These are phyloP conservation scores for Arthrobotrys entomopaga DNA, from an alignment of 2,329 filamentous ascomycete genomes.

Conservation along the genomic window DNA sequence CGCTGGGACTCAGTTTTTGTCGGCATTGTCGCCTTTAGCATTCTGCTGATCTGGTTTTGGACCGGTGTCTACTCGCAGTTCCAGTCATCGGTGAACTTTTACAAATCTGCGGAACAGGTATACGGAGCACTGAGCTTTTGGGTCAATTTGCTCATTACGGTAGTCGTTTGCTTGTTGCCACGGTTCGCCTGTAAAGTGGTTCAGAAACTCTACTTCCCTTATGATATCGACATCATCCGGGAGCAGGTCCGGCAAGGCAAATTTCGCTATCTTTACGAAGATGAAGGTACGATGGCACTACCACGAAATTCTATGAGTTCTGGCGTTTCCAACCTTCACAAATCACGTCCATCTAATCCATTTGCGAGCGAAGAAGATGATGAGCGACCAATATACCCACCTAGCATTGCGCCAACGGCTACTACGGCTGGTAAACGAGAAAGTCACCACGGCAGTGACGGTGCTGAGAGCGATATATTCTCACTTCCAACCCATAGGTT, in stretches of 20 bases:
- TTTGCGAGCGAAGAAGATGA: conserved; percentile 79
- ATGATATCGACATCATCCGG: conserved; percentile 93
- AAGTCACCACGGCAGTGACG: conserved; percentile 92
- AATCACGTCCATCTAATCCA: conserved; percentile 57
- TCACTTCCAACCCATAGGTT: conserved; percentile 74
- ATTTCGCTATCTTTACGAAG: conserved; percentile 77
- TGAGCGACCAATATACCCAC: conserved; percentile 89
- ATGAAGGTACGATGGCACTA: conserved; percentile 63
- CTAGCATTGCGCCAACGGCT: conserved; percentile 80
- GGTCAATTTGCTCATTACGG: conserved; percentile 81
- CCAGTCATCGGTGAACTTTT: conserved; percentile 72
- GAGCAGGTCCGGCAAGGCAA: conserved; percentile 87
- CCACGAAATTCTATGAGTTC: conserved; percentile 54
- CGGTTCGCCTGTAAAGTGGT: conserved; percentile 85
- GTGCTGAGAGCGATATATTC: conserved; percentile 71
- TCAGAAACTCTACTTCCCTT: conserved; percentile 93
- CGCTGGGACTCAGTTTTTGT: conserved; percentile 98
- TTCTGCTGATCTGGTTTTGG: conserved; percentile 92
- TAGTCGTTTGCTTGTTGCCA: conserved; percentile 84
- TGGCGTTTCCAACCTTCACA: conserved; percentile 55
- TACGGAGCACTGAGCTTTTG: conserved; percentile 87
- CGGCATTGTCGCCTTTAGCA: conserved; percentile 82
- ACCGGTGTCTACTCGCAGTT: conserved; percentile 84
- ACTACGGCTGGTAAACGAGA: conserved; percentile 80
- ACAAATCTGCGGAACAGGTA: conserved; percentile 78